phyloP scores from a whole-genome alignment of 176 grass and related monocot genomes.

The Bromus sterilis region DNA sequence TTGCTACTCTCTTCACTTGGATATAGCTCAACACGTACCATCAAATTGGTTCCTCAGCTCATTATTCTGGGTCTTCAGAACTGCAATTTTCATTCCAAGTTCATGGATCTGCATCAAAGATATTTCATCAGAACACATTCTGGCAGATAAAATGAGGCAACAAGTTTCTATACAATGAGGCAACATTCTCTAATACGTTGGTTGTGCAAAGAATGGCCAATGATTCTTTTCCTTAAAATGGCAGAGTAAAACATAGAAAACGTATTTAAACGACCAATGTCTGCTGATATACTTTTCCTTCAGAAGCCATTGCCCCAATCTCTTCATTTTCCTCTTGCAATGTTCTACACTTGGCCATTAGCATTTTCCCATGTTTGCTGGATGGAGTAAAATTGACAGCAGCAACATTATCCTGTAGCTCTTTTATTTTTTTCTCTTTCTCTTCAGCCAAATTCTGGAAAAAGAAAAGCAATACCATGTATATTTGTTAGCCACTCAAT shows the following conservation, averaged over 20 bases:
- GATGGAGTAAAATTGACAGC: conserved; percentile 96
- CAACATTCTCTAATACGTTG: neutral
- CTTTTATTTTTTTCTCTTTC: conserved; percentile 99
- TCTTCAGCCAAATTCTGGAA: conserved; percentile 79
- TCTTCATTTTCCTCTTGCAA: conserved; percentile 98
- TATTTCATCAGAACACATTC: neutral
- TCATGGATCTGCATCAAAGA: conserved; percentile 80
- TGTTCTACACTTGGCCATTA: conserved; percentile 93
- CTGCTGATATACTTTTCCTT: conserved; percentile 73
- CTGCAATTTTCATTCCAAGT: conserved; percentile 97
- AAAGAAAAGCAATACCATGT: conserved; percentile 8
- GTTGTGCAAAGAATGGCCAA: neutral
- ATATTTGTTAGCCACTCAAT: neutral
- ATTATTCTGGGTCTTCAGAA: conserved; percentile 85
- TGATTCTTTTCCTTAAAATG: neutral
- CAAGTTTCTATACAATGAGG: neutral
- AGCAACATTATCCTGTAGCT: conserved; percentile 96
- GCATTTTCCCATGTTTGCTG: conserved; percentile 92
- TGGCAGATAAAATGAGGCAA: neutral
- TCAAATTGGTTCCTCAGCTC: conserved; percentile 92
- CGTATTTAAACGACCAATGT: neutral
- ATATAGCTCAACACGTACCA: conserved; percentile 41
- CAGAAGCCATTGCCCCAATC: conserved; percentile 97
- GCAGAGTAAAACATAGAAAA: neutral
- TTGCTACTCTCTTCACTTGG: neutral